Evolutionary conservation across 2,329 filamentous ascomycete genomes (phyloP), one percentile per base, ranked within the genome.

Genomic region (Pestalotiopsis sp.): DNA sequence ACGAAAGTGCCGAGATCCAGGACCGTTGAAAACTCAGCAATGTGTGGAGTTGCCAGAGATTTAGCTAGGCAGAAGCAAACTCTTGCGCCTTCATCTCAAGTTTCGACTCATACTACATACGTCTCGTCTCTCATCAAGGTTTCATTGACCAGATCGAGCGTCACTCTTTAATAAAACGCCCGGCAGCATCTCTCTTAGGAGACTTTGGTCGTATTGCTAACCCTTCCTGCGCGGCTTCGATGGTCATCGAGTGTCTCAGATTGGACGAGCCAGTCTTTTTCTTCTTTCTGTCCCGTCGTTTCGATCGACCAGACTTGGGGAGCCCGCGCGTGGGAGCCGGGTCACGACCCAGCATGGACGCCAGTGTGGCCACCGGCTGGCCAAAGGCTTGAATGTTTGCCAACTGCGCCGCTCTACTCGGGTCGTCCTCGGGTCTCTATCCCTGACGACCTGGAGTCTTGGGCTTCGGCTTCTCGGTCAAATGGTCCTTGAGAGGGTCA

Each of bases 401-500:
- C 27, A 17, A 6, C 12, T 38, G 31, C 31, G 31, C 31, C 62
- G 20, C 5, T 23, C 25, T 11, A 27, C 13, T 56, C 25, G 38
- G n/a, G 17, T 9, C 39, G 4, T 39, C 62, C 23, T 27, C 39
- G 49, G 36, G 45, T 59, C 66, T 49, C 61, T 45, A 31, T 25
- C 31, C 25, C 76, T 73, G 78, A 4, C 76, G 73, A 68, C 73
- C 80, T 31, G 73, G 69, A 4, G 75, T 75, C 67, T 77, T 80
- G 4, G 75, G 67, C 69, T 79, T 81, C 17, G 59, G 27, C 72
- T 76, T 78, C 23, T 77, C 73, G 11, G 81, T 77, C 20, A 88
- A 72, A 69, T 80, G 84, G 70, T 90, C 89, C 71, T 81, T 83
- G 4, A 83, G 79, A 0, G 88, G 89, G 7, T 81, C 81, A 74